A percentile compares a stretch with the other conserved stretches of the same genome.
Conservation (phyloP, 192 early-diverging fungal genomes). For the Jimgerdemannia lactiflua region DNA sequence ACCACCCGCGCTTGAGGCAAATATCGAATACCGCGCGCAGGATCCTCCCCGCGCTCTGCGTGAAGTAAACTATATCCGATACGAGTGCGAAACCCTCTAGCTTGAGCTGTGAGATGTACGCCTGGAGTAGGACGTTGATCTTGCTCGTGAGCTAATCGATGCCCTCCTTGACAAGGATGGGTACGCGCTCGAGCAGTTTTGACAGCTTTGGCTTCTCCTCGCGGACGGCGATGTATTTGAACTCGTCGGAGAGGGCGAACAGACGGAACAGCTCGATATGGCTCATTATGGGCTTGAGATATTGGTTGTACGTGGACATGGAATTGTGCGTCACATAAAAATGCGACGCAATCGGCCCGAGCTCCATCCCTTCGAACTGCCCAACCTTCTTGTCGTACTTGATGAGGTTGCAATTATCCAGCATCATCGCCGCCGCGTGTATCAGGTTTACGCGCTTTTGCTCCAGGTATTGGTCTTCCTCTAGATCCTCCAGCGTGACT, state of each 20-base stretch:
- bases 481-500: slow-evolving; percentile 63
- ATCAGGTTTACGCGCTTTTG: slow-evolving; percentile 88
- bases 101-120: slow-evolving; percentile 93
- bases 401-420: slow-evolving; percentile 91
- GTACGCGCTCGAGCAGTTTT: slow-evolving; percentile 89
- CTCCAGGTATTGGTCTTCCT: slow-evolving; percentile 75
- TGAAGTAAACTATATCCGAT: slow-evolving; percentile 98
- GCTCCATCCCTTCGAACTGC: slow-evolving; percentile 81
- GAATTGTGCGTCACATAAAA: slow-evolving; percentile 93
- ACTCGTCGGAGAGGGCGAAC: slow-evolving; percentile 90
- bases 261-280: slow-evolving; percentile 88
- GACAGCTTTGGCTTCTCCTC: slow-evolving; percentile 90
- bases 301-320: slow-evolving; percentile 93
- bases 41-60: slow-evolving; percentile 92
- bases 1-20: slow-evolving; percentile 90
- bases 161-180: slow-evolving; percentile 92
- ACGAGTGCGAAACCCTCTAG: slow-evolving; percentile 94
- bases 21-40: slow-evolving; percentile 98
- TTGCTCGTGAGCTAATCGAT: slow-evolving; percentile 91
- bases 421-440: slow-evolving; percentile 78
- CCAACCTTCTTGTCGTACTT: slow-evolving; percentile 95
- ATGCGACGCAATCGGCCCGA: slow-evolving; percentile 95
- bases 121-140: slow-evolving; percentile 90
- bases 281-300: slow-evolving; percentile 85
- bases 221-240: slow-evolving; percentile 91